Evolutionary conservation across 768 basidiomycete species (phyloP), one percentile per base, ranked within the genome.

Genomic region (Rhodotorula babjevae): DNA sequence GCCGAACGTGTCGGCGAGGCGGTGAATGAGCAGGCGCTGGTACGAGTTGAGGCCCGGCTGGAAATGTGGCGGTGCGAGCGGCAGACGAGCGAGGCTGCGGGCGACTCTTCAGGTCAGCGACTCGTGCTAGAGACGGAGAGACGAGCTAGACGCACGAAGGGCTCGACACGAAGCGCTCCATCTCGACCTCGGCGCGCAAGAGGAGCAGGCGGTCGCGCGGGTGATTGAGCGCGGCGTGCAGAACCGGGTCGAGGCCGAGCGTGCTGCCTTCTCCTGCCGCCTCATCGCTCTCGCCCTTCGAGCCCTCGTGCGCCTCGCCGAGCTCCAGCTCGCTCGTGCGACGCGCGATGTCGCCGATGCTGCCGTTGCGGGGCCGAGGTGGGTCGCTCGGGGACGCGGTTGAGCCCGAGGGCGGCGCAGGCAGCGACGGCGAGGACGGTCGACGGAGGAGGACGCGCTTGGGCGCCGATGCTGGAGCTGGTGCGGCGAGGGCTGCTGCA

Each of bases 1-100:
- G 56, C 73, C 72, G 42, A 75, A 78, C 21, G 66, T 71, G 61
- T 78, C 77, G 59, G 77, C 75, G 15, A 78, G 67, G 12, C 77
- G 73, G 47, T 78, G 77, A 6, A 78, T 69, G 42, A 78, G 73
- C 15, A 78, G 67, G 23, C 77, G 70, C 50, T 78, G 77, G 65
- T 76, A 78, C 33, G 77, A 76, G 56, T 78, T 78, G 69, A 78
- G 76, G 16, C 46, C 65, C 47, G 72, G 69, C 47, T 65, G 64
- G 57, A 77, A 73, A 40, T 71, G 61, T 0, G 74, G 74, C 16
- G 74, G 74, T 3, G 74, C 64, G 68, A 75, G 70, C 4, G 74
- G 70, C 0, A 75, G 62, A 25, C 74, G 70, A 23, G 67, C 57
- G 40, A 52, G 40, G 2, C 74, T 72, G 55, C 36, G 23, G 27